Percentiles rank a stretch among this genome's conserved stretches.
Evolutionary conservation across 2,329 filamentous ascomycete genomes (phyloP).

Genomic region (Penicillium sp.): DNA sequence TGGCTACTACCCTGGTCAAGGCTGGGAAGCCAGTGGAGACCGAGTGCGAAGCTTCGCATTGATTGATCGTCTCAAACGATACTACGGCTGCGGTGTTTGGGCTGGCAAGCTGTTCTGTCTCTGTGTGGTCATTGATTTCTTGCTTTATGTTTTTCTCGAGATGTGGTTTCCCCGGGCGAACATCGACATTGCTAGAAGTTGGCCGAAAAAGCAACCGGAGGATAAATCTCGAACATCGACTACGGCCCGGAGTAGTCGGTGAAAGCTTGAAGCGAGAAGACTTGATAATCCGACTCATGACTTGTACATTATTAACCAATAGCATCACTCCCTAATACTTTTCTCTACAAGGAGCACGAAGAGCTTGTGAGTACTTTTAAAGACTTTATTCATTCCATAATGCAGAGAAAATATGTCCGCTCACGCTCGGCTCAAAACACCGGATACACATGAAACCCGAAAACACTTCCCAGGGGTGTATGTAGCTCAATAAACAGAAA

Average conservation of each 20-base stretch:
- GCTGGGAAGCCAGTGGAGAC: constrained; percentile 66
- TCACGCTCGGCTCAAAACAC: background rate
- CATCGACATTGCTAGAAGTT: constrained; percentile 86
- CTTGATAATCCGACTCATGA: background rate
- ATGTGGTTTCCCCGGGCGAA: constrained; percentile 75
- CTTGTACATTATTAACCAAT: background rate
- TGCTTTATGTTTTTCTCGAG: constrained; percentile 83
- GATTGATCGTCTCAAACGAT: constrained; percentile 90
- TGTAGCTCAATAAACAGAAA: background rate
- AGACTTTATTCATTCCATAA: background rate
- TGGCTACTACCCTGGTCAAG: constrained; percentile 65
- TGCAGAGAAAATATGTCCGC: background rate
- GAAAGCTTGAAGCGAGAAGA: background rate
- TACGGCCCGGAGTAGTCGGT: constrained; percentile 3
- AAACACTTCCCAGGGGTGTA: background rate
- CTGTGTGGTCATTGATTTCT: constrained; percentile 87
- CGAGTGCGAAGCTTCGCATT: constrained; percentile 80
- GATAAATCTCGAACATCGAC: constrained; percentile 9
- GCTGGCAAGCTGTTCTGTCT: constrained; percentile 95
- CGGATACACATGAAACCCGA: background rate
- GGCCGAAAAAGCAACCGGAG: constrained; percentile 66
- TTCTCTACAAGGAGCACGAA: background rate
- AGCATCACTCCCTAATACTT: background rate
- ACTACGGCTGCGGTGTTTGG: constrained; percentile 98
- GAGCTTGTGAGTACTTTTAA: background rate